Evolutionary conservation across 106 monocot genomes (phyloP), one percentile per base, ranked within the genome.

Genomic region (Dendrobium chrysotoxum): DNA sequence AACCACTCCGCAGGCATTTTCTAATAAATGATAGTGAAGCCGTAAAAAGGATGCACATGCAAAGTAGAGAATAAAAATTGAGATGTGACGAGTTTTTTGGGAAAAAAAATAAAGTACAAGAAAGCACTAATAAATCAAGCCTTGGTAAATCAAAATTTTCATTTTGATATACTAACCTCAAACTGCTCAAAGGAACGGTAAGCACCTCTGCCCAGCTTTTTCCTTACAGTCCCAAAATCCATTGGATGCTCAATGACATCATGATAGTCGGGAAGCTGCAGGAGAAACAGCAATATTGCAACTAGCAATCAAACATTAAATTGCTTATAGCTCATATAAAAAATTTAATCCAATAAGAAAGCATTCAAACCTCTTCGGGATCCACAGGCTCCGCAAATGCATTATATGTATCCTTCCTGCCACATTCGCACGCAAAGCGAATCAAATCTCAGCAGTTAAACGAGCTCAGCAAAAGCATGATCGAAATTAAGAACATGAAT

Each of bases 211-310:
- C 79, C 86, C 45, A 96, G 82, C 80, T 94, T 96, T 77, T 81
- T 96, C 83, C 87, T 90, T 79, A 96, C 78, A 15, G 96, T 96
- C 31, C 88, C 81, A 81, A 94, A 96, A 82, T 96, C 96, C 96
- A 96, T 94, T 53, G 96, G 96, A 84, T 93, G 90, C 78, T 94
- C 90, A 74, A 94, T 94, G 75, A 96, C 85, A 67, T 92, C 92
- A 78, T 86, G 86, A 76, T 96, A 96, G 78, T 96, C 96, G 16
- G 96, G 96, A 71, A 96, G 87, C 96, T 96, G 82, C 81, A 83
- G 46, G 40, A 85, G 61, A 75, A 77, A 74, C 40, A 74, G 40
- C 35, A 73, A 72, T 73, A 78, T 17, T 7, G 47, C 77, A n/a
- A 53, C 44, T 44, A 42, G 64, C 26, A 65, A 65, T 23, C 61